Percentiles rank a stretch among this genome's conserved stretches.
Conservation (phyloP, 352 stramenopile genomes). For the Phytopythium sindhum region DNA sequence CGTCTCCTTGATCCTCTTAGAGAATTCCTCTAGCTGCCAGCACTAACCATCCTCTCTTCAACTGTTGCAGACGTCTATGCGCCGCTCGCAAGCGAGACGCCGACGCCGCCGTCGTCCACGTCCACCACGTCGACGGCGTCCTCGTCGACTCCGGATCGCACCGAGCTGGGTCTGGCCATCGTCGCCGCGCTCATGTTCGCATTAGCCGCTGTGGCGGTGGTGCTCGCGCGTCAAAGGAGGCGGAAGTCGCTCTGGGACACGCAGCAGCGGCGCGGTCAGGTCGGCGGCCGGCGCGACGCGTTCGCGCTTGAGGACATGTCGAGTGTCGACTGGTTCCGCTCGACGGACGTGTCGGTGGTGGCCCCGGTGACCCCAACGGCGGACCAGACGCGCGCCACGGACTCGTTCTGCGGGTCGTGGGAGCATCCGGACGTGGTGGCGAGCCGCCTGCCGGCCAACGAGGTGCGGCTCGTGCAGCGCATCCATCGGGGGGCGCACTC, state of each 20-base stretch:
- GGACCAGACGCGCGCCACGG: background rate
- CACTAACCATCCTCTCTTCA: background rate
- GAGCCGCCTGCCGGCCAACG: constrained; percentile 17
- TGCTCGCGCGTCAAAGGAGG: background rate
- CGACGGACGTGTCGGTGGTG: background rate
- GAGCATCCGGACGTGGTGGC: constrained; percentile 20
- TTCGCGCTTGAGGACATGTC: background rate
- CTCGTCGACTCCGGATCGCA: background rate
- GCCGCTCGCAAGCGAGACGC: background rate
- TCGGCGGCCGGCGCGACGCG: background rate
- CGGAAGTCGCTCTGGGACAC: background rate
- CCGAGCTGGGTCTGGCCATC: background rate
- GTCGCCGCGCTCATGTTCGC: background rate
- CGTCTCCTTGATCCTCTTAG: background rate
- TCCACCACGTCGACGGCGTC: background rate
- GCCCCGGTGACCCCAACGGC: background rate
- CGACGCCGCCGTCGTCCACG: background rate
- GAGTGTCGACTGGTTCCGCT: constrained; percentile 1
- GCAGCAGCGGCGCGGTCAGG: background rate
- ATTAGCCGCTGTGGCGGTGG: background rate
- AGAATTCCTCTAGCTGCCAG: too few species aligned
- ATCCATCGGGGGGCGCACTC: constrained; percentile 37
- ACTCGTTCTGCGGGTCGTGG: constrained; percentile 16
- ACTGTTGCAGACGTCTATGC: background rate
- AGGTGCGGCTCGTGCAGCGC: constrained; percentile 23